A percentile compares a stretch with the other conserved stretches of the same genome.
Conservation (phyloP, 1,139 yeast species). For the Kodamaea arcana region DNA sequence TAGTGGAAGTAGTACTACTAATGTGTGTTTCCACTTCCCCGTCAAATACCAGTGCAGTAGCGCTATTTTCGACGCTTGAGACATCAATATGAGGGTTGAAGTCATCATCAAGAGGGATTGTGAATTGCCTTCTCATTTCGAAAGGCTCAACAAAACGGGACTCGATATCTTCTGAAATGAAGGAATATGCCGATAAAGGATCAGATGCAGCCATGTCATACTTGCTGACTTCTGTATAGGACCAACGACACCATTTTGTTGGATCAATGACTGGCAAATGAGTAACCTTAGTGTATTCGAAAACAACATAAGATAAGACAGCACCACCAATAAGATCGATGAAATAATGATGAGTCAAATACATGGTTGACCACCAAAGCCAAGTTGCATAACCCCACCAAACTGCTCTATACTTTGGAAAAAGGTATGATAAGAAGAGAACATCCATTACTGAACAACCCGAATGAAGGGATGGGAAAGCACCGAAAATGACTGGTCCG, state of each 20-base stretch:
- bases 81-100: constrained; percentile 7
- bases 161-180: constrained; percentile 5
- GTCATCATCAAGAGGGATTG: constrained; percentile 7
- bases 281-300: constrained; percentile 66
- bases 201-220: constrained; percentile 27
- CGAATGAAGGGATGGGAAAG: constrained; percentile 93
- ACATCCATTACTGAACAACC: constrained; percentile 95
- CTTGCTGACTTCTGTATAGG: constrained; percentile 46
- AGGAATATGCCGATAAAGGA: constrained; percentile 24
- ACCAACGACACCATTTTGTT: constrained; percentile 78
- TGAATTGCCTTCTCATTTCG: constrained; percentile 29
- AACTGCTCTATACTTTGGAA: constrained; percentile 61
- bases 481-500: constrained; percentile 95
- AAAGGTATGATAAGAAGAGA: constrained; percentile 73
- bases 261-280: constrained; percentile 68
- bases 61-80: constrained; percentile 29
- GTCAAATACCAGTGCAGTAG: constrained; percentile 41
- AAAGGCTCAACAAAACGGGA: constrained; percentile 9
- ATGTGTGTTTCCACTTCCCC: constrained; percentile 10
- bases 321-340: constrained; percentile 92
- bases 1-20: constrained; percentile 25
- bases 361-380: constrained; percentile 99
- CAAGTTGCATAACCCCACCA: constrained; percentile 78
- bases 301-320: constrained; percentile 64
- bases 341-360: constrained; percentile 91